phyloP scores from a whole-genome alignment of 331 rosid genomes.

The Malus hybrid region DNA sequence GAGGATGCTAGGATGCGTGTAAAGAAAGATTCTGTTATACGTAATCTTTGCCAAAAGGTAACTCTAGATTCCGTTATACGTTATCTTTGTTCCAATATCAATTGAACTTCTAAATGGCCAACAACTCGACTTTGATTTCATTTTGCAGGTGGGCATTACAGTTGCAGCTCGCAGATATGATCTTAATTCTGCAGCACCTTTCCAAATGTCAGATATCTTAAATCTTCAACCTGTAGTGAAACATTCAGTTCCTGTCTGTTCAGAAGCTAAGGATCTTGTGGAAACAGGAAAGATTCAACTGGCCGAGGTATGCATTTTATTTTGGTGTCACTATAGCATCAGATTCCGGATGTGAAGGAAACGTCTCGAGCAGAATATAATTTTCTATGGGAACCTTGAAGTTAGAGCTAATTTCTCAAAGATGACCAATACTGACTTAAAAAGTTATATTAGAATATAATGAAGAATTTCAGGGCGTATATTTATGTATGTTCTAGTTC shows the following conservation, averaged over 20 bases:
- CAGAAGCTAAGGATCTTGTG: conserved; percentile 96
- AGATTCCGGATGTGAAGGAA: background rate
- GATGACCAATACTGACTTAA: background rate
- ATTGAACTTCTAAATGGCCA: background rate
- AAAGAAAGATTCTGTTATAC: conserved; percentile 77
- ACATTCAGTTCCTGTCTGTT: conserved; percentile 90
- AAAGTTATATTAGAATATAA: background rate
- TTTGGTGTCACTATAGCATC: background rate
- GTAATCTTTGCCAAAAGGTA: conserved; percentile 96
- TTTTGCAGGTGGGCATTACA: conserved; percentile 70
- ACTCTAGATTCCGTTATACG: background rate
- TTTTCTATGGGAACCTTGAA: background rate
- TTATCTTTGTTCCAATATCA: background rate
- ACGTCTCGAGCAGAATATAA: background rate
- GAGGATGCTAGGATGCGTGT: conserved; percentile 62
- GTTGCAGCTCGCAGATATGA: conserved; percentile 85
- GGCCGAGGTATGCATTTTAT: conserved; percentile 66
- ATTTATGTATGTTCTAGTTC: background rate
- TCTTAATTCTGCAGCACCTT: conserved; percentile 63
- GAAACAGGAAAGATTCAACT: conserved; percentile 94
- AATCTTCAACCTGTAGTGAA: conserved; percentile 88
- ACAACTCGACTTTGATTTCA: background rate
- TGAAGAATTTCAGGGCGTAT: background rate
- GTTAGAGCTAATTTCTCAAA: background rate
- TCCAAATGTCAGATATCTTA: conserved; percentile 75